A percentile compares a stretch with the other conserved stretches of the same genome.
These are phyloP conservation scores for Pseudonitzschia delicatissima DNA, from an alignment of 108 stramenopile species.

Conservation along the genomic window DNA sequence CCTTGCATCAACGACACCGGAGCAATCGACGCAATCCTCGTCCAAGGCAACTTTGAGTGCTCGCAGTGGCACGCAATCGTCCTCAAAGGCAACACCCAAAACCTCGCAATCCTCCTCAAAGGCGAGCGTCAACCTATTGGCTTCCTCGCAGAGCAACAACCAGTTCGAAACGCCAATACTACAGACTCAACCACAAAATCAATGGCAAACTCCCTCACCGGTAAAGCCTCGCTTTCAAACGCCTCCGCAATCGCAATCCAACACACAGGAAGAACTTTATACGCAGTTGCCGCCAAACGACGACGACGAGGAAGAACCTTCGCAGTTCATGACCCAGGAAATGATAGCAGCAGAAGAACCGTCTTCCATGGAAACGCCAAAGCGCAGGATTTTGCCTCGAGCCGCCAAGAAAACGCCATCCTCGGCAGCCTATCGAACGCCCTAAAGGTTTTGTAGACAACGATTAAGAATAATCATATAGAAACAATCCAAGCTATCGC, in stretches of 20 bases:
- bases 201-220: neutral
- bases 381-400: too few relatives aligned
- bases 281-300: too few relatives aligned
- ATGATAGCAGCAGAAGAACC: too few relatives aligned
- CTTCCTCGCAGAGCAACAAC: neutral
- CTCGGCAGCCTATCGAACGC: too few relatives aligned
- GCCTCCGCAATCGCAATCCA: neutral
- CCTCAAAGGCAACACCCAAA: neutral
- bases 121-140: neutral
- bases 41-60: neutral
- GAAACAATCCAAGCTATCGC: too few relatives aligned
- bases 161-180: neutral
- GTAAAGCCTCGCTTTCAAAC: neutral
- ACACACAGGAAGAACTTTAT: too few relatives aligned
- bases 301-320: too few relatives aligned
- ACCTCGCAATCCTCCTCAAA: neutral
- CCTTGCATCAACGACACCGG: conserved; percentile 6
- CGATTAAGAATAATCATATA: too few relatives aligned
- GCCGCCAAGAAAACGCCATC: too few relatives aligned
- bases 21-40: neutral
- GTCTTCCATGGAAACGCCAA: too few relatives aligned
- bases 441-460: too few relatives aligned
- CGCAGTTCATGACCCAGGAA: too few relatives aligned
- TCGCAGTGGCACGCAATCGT: conserved; percentile 3
- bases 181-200: neutral